Percentiles rank a stretch among this genome's conserved stretches.
Evolutionary conservation across 2,329 filamentous ascomycete genomes (phyloP).

Genomic region (Alternaria brassicae): DNA sequence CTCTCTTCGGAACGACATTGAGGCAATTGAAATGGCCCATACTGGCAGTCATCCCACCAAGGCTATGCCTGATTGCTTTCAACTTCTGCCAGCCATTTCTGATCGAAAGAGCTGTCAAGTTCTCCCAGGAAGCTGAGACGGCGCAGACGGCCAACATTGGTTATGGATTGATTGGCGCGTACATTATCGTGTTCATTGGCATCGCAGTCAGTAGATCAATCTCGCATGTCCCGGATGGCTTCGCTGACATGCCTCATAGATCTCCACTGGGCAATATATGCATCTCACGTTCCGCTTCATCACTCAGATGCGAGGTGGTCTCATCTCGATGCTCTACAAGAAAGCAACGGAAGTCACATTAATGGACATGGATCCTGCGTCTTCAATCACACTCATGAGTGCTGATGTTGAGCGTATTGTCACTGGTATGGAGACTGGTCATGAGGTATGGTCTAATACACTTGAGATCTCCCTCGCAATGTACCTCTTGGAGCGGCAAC

Average conservation of each 20-base stretch:
- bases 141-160: constrained; percentile 37
- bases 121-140: constrained; percentile 27
- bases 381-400: constrained; percentile 47
- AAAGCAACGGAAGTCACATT: constrained; percentile 41
- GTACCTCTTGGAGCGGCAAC: constrained; percentile 57
- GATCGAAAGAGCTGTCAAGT: constrained; percentile 42
- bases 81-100: constrained; percentile 49
- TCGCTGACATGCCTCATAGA: constrained; percentile 27
- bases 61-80: constrained; percentile 45
- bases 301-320: constrained; percentile 46
- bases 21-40: constrained; percentile 40
- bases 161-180: constrained; percentile 45
- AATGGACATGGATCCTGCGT: constrained; percentile 41
- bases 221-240: background rate
- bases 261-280: constrained; percentile 46
- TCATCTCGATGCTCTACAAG: constrained; percentile 48
- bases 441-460: constrained; percentile 47
- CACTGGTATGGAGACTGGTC: constrained; percentile 44
- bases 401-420: constrained; percentile 48
- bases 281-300: constrained; percentile 46
- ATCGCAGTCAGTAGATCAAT: constrained; percentile 37
- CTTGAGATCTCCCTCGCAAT: constrained; percentile 56
- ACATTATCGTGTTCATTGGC: constrained; percentile 45
- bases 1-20: constrained; percentile 37
- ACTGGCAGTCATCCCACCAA: constrained; percentile 39